Evolutionary conservation across 2,329 filamentous ascomycete genomes (phyloP), one percentile per base, ranked within the genome.

Genomic region (Pseudogymnoascus sp.): DNA sequence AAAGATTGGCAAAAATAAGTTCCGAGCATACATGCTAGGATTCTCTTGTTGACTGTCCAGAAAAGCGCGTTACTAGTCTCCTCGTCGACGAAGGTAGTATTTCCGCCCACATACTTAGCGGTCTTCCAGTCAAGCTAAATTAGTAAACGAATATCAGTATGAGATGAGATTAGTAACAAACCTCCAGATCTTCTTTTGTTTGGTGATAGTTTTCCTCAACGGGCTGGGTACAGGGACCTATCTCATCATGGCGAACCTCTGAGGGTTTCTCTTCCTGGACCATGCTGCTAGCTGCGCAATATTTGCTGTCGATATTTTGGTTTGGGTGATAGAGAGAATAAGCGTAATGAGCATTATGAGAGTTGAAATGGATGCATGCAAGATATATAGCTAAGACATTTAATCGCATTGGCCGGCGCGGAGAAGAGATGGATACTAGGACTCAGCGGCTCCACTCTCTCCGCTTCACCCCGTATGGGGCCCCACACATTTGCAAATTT

Each of bases 1-100:
- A 77, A 66, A 16, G 72, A 78, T 70, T 73, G 76, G 64, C 69
- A 75, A 70, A 72, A 80, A 69, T 82, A 84, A 38, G 78, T 80
- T 63, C 78, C 79, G 53, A 80, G 72, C 69, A 82, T 80, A 69
- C 81, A 82, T 9, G 76, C 79, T 62, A 84, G 71, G 59, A 80
- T 76, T 36, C 77, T 75, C 61, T 79, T 77, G 71, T 84, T 83
- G 64, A 76, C 69, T 70, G 73, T 69, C 80, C 81, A 68, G 77
- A 81, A 66, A 72, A 82, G 67, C 69, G 79, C 66, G 75, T 75
- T 70, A 77, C 82, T 82, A 64, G 82, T 77, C 63, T 79, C 74
- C 31, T 80, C 76, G 46, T 81, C 82, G 68, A 82, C 23, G 37
- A 42, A 31, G 36, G 66, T 28, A 34, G 36, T 16, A 11, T 16